These are phyloP conservation scores for Naegleria fowleri DNA, from an alignment of 208 protist genomes.

Conservation along the genomic window DNA sequence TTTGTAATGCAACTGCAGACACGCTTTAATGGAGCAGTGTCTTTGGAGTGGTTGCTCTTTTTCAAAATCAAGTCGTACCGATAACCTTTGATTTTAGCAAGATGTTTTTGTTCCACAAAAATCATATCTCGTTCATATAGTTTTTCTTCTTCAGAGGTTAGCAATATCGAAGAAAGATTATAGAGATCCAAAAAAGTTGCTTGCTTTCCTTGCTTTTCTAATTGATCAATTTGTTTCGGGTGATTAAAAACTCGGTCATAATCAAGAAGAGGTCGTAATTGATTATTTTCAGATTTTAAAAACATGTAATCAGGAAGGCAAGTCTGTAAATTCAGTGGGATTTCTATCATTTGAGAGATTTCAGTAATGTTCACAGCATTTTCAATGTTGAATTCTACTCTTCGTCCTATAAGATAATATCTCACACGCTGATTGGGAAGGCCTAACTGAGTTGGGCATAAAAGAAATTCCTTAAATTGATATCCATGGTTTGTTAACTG, in stretches of 20 bases:
- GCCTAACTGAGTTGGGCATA: slow-evolving; percentile 3
- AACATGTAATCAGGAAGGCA: neutral
- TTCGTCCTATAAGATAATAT: slow-evolving; percentile 19
- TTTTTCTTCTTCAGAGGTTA: neutral
- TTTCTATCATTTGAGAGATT: neutral
- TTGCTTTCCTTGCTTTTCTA: neutral
- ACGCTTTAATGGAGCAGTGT: neutral
- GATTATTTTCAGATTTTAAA: neutral
- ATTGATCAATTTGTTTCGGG: neutral
- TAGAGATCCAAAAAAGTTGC: neutral
- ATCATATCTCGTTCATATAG: neutral
- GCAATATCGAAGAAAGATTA: neutral
- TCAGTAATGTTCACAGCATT: neutral
- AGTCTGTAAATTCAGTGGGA: neutral
- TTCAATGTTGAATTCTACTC: neutral
- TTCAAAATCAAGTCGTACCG: neutral
- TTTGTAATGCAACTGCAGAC: slow-evolving; percentile 8
- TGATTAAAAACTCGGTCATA: neutral
- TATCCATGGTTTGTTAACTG: neutral
- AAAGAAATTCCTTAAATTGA: neutral
- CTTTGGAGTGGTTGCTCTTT: neutral
- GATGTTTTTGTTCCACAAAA: neutral
- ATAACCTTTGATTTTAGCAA: neutral
- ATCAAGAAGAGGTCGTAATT: neutral
- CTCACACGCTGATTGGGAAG: slow-evolving; percentile 1